A percentile compares a stretch with the other conserved stretches of the same genome.
phyloP scores from a whole-genome alignment of 2,329 filamentous ascomycete genomes.

The Colletotrichum sojae region DNA sequence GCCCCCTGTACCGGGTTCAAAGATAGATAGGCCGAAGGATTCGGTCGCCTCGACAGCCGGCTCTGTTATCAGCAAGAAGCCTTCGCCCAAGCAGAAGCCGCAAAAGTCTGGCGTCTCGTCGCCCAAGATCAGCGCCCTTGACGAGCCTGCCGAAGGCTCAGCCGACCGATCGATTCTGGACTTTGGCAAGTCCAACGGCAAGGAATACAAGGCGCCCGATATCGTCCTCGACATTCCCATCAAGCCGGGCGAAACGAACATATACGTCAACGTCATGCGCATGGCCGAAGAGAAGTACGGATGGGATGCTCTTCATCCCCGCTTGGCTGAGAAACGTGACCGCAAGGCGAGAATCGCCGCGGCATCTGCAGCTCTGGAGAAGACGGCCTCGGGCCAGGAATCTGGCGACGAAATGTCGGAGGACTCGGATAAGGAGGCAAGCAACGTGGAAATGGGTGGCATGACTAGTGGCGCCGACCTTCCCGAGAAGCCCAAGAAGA shows the following conservation, averaged over 20 bases:
- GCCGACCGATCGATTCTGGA: slow-evolving; percentile 70
- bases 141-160: slow-evolving; percentile 58
- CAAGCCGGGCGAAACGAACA: slow-evolving; percentile 81
- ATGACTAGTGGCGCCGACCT: slow-evolving; percentile 72
- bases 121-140: slow-evolving; percentile 64
- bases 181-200: slow-evolving; percentile 72
- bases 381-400: slow-evolving; percentile 76
- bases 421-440: slow-evolving; percentile 83
- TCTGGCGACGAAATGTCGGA: slow-evolving; percentile 88
- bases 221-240: slow-evolving; percentile 90
- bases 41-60: slow-evolving; percentile 21
- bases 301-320: slow-evolving; percentile 93
- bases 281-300: slow-evolving; percentile 95
- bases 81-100: slow-evolving; percentile 64
- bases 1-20: slow-evolving; percentile 48
- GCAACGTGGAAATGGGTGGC: slow-evolving; percentile 90
- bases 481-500: slow-evolving; percentile 76
- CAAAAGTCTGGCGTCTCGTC: slow-evolving; percentile 58
- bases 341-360: slow-evolving; percentile 90
- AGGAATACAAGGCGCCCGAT: slow-evolving; percentile 75
- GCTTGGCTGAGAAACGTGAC: slow-evolving; percentile 89
- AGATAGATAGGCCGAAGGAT: slow-evolving; percentile 39
- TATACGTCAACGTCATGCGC: slow-evolving; percentile 95
- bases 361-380: slow-evolving; percentile 87
- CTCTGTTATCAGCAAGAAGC: slow-evolving; percentile 55